Evolutionary conservation across 768 basidiomycete genomes (phyloP), one percentile per base, ranked within the genome.

Genomic region (Mycena alexandri): DNA sequence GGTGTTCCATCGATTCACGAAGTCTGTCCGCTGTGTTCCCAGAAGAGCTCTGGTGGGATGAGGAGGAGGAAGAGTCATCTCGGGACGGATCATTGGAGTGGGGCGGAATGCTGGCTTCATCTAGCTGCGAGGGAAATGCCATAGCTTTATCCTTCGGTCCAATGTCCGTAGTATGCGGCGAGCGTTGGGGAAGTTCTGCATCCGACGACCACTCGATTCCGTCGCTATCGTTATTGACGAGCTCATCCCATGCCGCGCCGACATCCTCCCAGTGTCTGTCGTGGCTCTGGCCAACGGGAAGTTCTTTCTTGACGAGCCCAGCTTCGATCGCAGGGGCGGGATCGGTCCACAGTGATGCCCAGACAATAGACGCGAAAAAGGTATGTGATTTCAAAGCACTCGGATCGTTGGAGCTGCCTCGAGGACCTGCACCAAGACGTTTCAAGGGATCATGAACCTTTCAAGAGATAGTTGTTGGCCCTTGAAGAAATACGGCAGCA

Each of bases 301-400:
- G 70, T 34, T 84, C 84, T 66, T 83, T 87, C 78, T 83, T 85
- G 9, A 89, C 77, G 10, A 89, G 77, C 6, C 88, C 88, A 5
- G 84, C 70, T 75, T 88, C 86, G 16, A 89, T 76, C 0, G 76
- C 78, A 29, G 90, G 90, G 13, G 84, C 82, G 3, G 84, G 76
- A 46, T 83, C 84, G 0, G 81, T 86, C 89, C 89, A 90, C 4
- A 90, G 77, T 0, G 83, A 81, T 6, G 74, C 73, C 89, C 89
- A 90, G 44, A 80, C 75, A 44, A 88, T 78, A 8, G 79, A 69
- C 5, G 77, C 73, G 54, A 90, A 86, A 74, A 90, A 90, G 0
- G 82, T 79, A 67, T 90, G 89, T 5, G 74, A 66, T 13, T 86
- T 84, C 44, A 90, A 79, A 17, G 85, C 82, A 56, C 72, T 73